A percentile compares a stretch with the other conserved stretches of the same genome.
Conservation (phyloP, 2,329 filamentous ascomycete species). For the Stachybotrys chartarum region DNA sequence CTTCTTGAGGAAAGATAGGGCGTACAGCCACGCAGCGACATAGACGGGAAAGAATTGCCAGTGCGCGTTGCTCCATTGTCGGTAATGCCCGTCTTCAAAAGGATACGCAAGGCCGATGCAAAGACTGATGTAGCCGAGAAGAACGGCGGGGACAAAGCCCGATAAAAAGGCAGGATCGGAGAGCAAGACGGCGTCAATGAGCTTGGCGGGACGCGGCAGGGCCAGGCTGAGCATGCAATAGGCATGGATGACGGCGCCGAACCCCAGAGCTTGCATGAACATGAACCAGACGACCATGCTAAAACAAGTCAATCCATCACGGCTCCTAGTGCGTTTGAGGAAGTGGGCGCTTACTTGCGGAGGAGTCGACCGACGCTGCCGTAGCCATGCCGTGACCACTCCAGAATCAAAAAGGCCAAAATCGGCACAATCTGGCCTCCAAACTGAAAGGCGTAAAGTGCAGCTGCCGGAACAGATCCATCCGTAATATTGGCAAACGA, state of each 20-base stretch:
- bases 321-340: not conserved
- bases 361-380: not conserved
- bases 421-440: not conserved
- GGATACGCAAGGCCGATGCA: conserved; percentile 11
- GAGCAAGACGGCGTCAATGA: conserved; percentile 8
- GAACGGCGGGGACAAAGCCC: conserved; percentile 10
- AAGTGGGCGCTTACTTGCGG: not conserved
- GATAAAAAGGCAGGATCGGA: conserved; percentile 11
- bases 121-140: conserved; percentile 13
- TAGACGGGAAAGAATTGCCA: conserved; percentile 15
- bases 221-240: conserved; percentile 13
- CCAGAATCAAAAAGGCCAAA: not conserved
- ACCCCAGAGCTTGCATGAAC: conserved; percentile 12
- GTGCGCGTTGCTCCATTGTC: conserved; percentile 13
- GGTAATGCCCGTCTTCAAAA: conserved; percentile 7
- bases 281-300: conserved; percentile 12
- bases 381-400: not conserved
- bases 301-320: not conserved
- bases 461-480: conserved; percentile 5
- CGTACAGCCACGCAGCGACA: conserved; percentile 6
- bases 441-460: not conserved
- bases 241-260: conserved; percentile 12
- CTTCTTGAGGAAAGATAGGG: conserved; percentile 11
- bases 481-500: conserved; percentile 14
- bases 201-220: conserved; percentile 5